Conservation (phyloP, 2,329 filamentous ascomycete species). For the Xylaria sp. region DNA sequence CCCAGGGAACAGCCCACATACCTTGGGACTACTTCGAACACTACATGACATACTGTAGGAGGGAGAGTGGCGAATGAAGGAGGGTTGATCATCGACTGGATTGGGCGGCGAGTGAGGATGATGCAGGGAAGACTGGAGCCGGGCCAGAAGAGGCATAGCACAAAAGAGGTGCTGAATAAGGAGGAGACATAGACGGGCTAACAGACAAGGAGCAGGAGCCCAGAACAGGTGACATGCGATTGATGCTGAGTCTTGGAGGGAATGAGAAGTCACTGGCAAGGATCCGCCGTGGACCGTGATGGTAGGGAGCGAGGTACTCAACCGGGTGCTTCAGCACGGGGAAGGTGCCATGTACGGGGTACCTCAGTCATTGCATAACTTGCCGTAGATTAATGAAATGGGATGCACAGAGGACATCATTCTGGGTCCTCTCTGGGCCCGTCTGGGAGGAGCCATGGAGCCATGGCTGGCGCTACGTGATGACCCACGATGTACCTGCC, state of each 20-base stretch:
- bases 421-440: no score
- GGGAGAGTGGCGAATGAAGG: constrained; percentile 20
- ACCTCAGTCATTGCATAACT: background rate
- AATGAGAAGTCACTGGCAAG: constrained; percentile 6
- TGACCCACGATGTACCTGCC: no score
- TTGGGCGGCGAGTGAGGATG: constrained; percentile 31
- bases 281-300: background rate
- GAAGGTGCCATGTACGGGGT: background rate
- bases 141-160: constrained; percentile 21
- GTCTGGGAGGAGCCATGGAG: no score
- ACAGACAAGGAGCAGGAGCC: constrained; percentile 7
- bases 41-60: background rate
- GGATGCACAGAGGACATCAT: no score
- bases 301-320: background rate
- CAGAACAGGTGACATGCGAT: constrained; percentile 9
- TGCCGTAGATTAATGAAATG: background rate
- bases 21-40: background rate
- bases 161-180: constrained; percentile 18
- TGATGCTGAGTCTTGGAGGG: constrained; percentile 2
- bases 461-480: no score
- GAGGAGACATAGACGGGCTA: constrained; percentile 1
- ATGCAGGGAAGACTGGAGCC: constrained; percentile 26
- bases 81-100: constrained; percentile 25
- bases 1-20: constrained; percentile 1
- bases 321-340: background rate